These are phyloP conservation scores for Ceratocystiopsis brevicomis DNA, from an alignment of 2,329 filamentous ascomycete species.

Conservation along the genomic window DNA sequence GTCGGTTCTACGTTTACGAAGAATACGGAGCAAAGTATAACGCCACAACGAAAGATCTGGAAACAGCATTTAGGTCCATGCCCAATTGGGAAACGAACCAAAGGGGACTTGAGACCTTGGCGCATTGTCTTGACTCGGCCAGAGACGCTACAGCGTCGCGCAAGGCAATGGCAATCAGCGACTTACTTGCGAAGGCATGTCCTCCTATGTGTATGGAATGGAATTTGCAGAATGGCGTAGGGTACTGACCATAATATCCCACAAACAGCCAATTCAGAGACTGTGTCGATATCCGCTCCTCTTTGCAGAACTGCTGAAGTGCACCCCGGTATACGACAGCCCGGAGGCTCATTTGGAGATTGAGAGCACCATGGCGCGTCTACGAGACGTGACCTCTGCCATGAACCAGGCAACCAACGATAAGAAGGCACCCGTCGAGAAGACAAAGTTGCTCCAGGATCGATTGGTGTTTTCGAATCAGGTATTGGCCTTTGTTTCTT, in stretches of 20 bases:
- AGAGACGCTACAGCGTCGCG: conserved; percentile 43
- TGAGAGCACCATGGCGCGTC: conserved; percentile 48
- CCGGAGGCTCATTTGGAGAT: conserved; percentile 67
- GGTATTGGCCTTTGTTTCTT: conserved; percentile 22
- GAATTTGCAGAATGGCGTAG: too few relatives aligned
- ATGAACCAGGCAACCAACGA: conserved; percentile 78
- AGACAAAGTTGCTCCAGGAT: conserved; percentile 71
- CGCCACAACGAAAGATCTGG: too few relatives aligned
- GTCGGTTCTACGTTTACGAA: conserved; percentile 70
- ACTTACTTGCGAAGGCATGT: conserved; percentile 72
- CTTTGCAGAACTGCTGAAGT: conserved; percentile 64
- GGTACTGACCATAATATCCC: not conserved
- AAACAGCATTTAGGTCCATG: conserved; percentile 25
- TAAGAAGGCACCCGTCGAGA: conserved; percentile 52
- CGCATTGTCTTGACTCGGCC: conserved; percentile 53
- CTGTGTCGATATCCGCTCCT: conserved; percentile 81
- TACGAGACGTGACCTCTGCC: conserved; percentile 56
- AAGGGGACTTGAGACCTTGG: conserved; percentile 66
- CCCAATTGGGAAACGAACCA: conserved; percentile 66
- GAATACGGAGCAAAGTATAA: conserved; percentile 55
- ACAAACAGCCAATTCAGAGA: conserved; percentile 65
- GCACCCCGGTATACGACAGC: conserved; percentile 71
- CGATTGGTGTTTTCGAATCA: conserved; percentile 56
- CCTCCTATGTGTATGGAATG: not conserved
- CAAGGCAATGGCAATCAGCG: conserved; percentile 65